Conservation (phyloP, 371 early-diverging fungal species). For the Actinomortierella ambigua region DNA sequence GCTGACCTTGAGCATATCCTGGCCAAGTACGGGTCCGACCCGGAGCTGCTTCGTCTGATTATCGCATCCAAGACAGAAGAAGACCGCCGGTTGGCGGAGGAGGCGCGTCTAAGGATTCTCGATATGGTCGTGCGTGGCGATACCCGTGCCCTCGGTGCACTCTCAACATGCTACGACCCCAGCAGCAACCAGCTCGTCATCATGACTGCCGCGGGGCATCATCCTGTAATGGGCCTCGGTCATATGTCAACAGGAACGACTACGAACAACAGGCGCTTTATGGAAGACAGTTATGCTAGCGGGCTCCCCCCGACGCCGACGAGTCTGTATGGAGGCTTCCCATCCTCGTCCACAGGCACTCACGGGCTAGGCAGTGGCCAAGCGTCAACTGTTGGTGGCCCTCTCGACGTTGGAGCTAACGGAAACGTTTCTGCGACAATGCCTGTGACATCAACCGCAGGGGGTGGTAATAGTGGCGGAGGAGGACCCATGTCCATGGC, state of each 20-base stretch:
- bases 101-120: constrained; percentile 60
- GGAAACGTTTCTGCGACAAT: too few relatives aligned
- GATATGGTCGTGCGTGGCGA: constrained; percentile 53
- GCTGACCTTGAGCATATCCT: constrained; percentile 62
- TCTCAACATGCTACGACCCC: constrained; percentile 12
- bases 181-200: too few relatives aligned
- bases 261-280: constrained; percentile 16
- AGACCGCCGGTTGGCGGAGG: constrained; percentile 67
- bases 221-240: too few relatives aligned
- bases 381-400: constrained; percentile 2
- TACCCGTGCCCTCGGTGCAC: constrained; percentile 11
- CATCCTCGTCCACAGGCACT: constrained; percentile 7
- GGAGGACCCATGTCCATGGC: too few relatives aligned
- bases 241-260: too few relatives aligned
- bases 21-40: constrained; percentile 59
- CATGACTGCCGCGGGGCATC: too few relatives aligned
- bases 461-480: too few relatives aligned
- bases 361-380: neutral
- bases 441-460: too few relatives aligned
- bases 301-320: neutral
- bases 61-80: constrained; percentile 68
- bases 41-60: constrained; percentile 67
- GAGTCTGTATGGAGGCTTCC: constrained; percentile 21
- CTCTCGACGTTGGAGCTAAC: neutral
- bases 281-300: constrained; percentile 23